Evolutionary conservation across 2,329 filamentous ascomycete genomes (phyloP).

Genomic region (Xylariaceae sp.): DNA sequence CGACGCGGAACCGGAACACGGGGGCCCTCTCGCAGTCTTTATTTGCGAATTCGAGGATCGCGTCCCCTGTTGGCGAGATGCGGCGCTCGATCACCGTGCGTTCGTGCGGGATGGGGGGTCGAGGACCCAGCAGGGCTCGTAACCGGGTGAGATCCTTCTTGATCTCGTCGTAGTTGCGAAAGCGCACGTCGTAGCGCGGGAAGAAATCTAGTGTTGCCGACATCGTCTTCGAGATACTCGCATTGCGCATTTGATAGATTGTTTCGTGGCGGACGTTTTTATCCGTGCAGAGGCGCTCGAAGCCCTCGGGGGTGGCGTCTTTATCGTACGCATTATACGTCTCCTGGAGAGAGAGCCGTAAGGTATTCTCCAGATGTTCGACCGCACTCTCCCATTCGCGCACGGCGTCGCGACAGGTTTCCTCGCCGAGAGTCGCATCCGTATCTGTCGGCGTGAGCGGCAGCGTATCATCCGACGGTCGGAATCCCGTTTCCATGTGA

Average conservation of each 20-base stretch:
- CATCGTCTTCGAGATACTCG: constrained; percentile 39
- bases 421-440: constrained; percentile 12
- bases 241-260: constrained; percentile 43
- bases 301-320: constrained; percentile 39
- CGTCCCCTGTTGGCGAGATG: constrained; percentile 44
- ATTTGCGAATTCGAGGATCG: constrained; percentile 49
- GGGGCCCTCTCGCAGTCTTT: constrained; percentile 34
- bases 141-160: constrained; percentile 39
- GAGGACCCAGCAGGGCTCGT: constrained; percentile 35
- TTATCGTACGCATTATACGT: constrained; percentile 44
- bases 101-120: constrained; percentile 38
- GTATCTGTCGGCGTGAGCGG: constrained; percentile 11
- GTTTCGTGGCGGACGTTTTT: constrained; percentile 39
- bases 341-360: constrained; percentile 38
- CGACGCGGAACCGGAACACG: constrained; percentile 46
- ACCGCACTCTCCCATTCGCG: constrained; percentile 43
- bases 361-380: constrained; percentile 38
- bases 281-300: constrained; percentile 40
- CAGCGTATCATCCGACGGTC: constrained; percentile 2
- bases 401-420: constrained; percentile 36
- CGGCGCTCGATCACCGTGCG: constrained; percentile 38
- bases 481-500: no score
- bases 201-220: constrained; percentile 42
- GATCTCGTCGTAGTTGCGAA: constrained; percentile 43
- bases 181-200: constrained; percentile 43